Percentiles rank a stretch among this genome's conserved stretches.
Evolutionary conservation across 2,329 filamentous ascomycete genomes (phyloP).

Genomic region (Penicillium freii): DNA sequence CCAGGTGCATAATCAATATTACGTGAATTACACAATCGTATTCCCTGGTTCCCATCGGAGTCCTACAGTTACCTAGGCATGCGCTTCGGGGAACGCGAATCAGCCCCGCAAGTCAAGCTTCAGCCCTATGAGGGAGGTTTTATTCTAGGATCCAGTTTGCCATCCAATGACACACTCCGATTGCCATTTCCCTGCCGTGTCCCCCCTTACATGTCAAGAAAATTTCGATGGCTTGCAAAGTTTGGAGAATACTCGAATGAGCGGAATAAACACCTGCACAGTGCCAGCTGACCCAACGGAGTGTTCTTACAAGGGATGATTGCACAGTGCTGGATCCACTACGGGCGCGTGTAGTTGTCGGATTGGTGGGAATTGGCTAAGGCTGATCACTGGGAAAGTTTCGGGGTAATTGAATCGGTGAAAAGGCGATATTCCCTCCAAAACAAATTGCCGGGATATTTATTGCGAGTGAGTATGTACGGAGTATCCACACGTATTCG

Average conservation of each 20-base stretch:
- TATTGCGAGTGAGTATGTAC: not conserved
- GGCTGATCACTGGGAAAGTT: not conserved
- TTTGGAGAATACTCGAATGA: not conserved
- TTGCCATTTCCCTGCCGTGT: not conserved
- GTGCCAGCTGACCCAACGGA: not conserved
- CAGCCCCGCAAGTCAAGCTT: slow-evolving; percentile 26
- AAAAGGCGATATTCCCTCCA: not conserved
- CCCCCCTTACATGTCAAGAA: slow-evolving; percentile 5
- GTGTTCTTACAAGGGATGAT: not conserved
- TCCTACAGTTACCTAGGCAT: not conserved
- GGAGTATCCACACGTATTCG: no score
- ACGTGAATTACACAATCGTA: not conserved
- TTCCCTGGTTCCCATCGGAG: not conserved
- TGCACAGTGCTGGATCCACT: not conserved
- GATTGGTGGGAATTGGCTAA: slow-evolving; percentile 1
- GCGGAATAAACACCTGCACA: not conserved
- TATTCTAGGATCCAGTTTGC: not conserved
- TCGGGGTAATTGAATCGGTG: not conserved
- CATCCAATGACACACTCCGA: not conserved
- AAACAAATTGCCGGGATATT: not conserved
- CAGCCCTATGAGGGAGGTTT: slow-evolving; percentile 33
- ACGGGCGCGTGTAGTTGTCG: not conserved
- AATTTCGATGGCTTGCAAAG: no score
- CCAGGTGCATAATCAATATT: not conserved
- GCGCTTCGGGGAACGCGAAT: not conserved